Evolutionary conservation across 257 asterid genomes (phyloP).

Genomic region (Anisodus tanguticus): DNA sequence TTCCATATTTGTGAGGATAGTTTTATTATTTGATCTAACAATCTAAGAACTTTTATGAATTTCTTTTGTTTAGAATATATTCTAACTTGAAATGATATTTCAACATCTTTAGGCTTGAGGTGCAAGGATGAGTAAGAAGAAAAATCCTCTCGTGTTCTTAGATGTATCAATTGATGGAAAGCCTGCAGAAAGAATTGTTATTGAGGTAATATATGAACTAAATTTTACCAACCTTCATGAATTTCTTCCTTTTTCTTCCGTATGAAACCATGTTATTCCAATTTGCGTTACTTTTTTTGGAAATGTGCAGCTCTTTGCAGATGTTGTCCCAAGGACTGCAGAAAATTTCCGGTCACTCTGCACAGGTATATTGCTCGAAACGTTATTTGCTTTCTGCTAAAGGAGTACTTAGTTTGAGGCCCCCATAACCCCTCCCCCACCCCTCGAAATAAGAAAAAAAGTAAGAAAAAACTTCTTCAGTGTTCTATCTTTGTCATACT

Average conservation of each 20-base stretch:
- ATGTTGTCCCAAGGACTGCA: conserved; percentile 91
- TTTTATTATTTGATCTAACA: not conserved
- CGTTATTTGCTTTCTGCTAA: not conserved
- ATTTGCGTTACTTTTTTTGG: conserved; percentile 23
- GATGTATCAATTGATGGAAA: conserved; percentile 77
- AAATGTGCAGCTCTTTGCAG: conserved; percentile 82
- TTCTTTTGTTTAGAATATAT: not conserved
- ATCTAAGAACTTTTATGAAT: not conserved
- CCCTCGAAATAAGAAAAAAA: not conserved
- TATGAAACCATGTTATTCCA: conserved; percentile 24
- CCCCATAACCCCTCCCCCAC: not conserved
- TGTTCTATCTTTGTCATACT: not conserved
- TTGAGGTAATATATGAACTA: conserved; percentile 61
- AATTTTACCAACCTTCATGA: conserved; percentile 23
- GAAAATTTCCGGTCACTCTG: conserved; percentile 96
- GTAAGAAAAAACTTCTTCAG: not conserved
- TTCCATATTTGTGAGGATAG: not conserved
- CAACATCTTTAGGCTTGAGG: conserved; percentile 34
- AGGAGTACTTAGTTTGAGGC: not conserved
- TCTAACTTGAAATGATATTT: conserved; percentile 25
- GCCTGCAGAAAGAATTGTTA: conserved; percentile 64
- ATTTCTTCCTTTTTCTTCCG: conserved; percentile 25
- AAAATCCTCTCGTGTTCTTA: conserved; percentile 79
- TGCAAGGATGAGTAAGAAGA: conserved; percentile 58
- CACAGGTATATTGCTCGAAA: conserved; percentile 60